Conservation (phyloP, 2,329 filamentous ascomycete species). For the Metarhizium rileyi region DNA sequence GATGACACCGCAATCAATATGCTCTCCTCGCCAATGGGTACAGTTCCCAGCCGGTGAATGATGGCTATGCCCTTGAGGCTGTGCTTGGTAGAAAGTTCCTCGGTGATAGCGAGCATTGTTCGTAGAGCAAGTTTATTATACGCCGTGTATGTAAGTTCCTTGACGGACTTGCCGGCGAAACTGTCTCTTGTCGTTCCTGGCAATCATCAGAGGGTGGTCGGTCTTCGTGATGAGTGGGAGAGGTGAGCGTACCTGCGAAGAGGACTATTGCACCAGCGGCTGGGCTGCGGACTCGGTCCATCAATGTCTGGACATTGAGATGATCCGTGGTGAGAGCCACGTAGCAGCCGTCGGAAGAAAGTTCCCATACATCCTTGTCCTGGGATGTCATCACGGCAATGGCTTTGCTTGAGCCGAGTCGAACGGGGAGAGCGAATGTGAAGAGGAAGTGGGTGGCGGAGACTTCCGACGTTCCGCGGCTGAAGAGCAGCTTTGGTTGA, state of each 20-base stretch:
- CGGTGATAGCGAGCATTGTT: constrained; percentile 57
- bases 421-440: neutral
- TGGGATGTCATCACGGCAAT: constrained; percentile 7
- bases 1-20: constrained; percentile 82
- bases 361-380: constrained; percentile 24
- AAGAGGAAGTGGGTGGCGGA: neutral
- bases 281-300: constrained; percentile 61
- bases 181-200: constrained; percentile 70
- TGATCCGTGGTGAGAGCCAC: constrained; percentile 57
- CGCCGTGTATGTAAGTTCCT: constrained; percentile 64
- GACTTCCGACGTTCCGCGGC: neutral
- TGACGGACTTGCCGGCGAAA: constrained; percentile 62
- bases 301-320: constrained; percentile 47
- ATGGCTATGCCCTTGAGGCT: constrained; percentile 65
- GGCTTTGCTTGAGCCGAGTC: neutral
- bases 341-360: constrained; percentile 44
- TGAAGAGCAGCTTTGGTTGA: no score
- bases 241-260: constrained; percentile 52
- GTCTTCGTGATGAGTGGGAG: neutral
- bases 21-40: constrained; percentile 87
- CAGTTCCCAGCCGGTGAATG: constrained; percentile 73
- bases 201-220: neutral
- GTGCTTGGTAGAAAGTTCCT: constrained; percentile 48
- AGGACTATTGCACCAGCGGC: constrained; percentile 67
- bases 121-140: constrained; percentile 62